phyloP scores from a whole-genome alignment of 31 red algal species.

The Odonthalia washingtoniensis region DNA sequence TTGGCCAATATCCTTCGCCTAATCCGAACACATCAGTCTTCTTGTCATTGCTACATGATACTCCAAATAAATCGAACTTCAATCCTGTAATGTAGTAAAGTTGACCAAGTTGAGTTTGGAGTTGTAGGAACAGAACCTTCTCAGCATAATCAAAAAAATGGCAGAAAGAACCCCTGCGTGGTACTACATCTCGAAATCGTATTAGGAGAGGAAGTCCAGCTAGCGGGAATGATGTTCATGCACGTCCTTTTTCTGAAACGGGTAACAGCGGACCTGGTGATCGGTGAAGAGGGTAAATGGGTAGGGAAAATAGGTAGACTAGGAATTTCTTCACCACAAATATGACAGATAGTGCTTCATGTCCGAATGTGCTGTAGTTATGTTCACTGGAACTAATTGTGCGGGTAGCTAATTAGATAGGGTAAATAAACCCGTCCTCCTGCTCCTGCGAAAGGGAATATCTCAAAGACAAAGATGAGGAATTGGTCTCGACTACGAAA shows the following conservation, averaged over 20 bases:
- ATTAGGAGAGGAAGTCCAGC: conserved; percentile 30
- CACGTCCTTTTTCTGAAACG: conserved; percentile 28
- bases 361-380: not conserved
- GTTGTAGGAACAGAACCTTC: too few species aligned
- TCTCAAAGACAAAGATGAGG: not conserved
- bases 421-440: not conserved
- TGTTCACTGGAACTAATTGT: conserved; percentile 9
- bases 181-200: conserved; percentile 1
- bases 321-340: conserved; percentile 27
- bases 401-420: not conserved
- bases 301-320: conserved; percentile 14
- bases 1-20: too few species aligned
- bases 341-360: conserved; percentile 41
- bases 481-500: not conserved
- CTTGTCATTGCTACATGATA: too few species aligned
- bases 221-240: not conserved
- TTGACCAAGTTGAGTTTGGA: too few species aligned
- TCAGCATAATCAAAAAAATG: too few species aligned
- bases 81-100: too few species aligned
- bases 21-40: too few species aligned
- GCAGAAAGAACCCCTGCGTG: not conserved
- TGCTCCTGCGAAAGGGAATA: not conserved
- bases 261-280: not conserved
- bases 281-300: conserved; percentile 14
- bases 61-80: too few species aligned